Percentiles rank a stretch among this genome's conserved stretches.
phyloP scores from a whole-genome alignment of 169 alveolate species.

The Plasmodium billcollinsi region DNA sequence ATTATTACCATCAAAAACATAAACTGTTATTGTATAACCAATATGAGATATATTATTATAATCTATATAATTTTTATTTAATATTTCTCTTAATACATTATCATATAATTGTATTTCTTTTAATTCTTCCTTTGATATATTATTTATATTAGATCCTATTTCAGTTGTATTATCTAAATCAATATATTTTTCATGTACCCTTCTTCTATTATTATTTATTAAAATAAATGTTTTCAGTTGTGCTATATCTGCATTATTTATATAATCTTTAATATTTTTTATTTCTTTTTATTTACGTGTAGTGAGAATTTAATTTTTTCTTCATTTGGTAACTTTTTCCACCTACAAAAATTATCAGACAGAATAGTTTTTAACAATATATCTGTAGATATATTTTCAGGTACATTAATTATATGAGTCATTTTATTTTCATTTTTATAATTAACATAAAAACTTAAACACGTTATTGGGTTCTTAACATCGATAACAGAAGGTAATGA shows the following conservation, averaged over 20 bases:
- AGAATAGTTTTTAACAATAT: slow-evolving; percentile 35
- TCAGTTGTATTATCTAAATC: slow-evolving; percentile 48
- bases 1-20: slow-evolving; percentile 38
- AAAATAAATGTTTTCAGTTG: slow-evolving; percentile 50
- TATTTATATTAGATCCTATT: slow-evolving; percentile 1
- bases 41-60: slow-evolving; percentile 24
- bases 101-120: slow-evolving; percentile 37
- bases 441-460: slow-evolving; percentile 49
- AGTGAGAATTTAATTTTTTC: slow-evolving; percentile 63
- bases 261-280: slow-evolving; percentile 23
- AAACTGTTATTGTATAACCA: slow-evolving; percentile 44
- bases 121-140: slow-evolving; percentile 24
- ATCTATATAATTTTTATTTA: slow-evolving; percentile 36
- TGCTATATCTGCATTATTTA: slow-evolving; percentile 27
- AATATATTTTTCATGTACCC: slow-evolving; percentile 5
- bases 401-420: slow-evolving; percentile 55
- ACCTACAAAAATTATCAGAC: slow-evolving; percentile 37
- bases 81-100: slow-evolving; percentile 49
- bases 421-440: slow-evolving; percentile 64
- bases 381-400: slow-evolving; percentile 60
- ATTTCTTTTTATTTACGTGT: slow-evolving; percentile 27
- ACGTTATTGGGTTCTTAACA: slow-evolving; percentile 31
- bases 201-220: not conserved
- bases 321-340: slow-evolving; percentile 60
- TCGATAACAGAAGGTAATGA: slow-evolving; percentile 54